phyloP scores from a whole-genome alignment of 2,329 filamentous ascomycete species.

The Colletotrichum simmondsii region DNA sequence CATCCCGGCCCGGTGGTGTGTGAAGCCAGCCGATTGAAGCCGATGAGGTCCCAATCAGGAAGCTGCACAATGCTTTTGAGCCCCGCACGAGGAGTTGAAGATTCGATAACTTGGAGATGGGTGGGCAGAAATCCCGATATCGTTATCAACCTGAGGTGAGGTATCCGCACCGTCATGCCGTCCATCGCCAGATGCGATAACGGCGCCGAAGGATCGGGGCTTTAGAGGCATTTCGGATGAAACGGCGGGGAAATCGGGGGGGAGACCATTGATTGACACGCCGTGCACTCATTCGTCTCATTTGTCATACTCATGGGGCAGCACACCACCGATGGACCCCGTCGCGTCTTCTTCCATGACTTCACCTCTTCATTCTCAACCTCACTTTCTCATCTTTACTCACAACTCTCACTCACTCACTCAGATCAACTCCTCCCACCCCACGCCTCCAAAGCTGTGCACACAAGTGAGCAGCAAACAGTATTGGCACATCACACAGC shows the following conservation, averaged over 20 bases:
- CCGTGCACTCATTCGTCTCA: not conserved
- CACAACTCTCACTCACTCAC: not conserved
- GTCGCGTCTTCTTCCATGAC: not conserved
- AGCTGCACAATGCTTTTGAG: slow-evolving; percentile 10
- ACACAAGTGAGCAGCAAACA: not conserved
- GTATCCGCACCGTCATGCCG: not conserved
- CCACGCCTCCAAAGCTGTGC: not conserved
- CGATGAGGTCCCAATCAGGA: slow-evolving; percentile 11
- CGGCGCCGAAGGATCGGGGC: slow-evolving; percentile 6
- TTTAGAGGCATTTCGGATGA: not conserved
- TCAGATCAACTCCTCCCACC: not conserved
- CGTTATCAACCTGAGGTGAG: not conserved
- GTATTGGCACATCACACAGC: not conserved
- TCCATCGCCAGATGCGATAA: slow-evolving; percentile 14
- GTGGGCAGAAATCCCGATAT: not conserved
- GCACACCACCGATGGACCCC: slow-evolving; percentile 13
- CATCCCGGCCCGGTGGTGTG: not conserved
- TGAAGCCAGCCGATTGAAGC: not conserved
- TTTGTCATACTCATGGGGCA: slow-evolving; percentile 23
- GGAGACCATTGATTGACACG: not conserved
- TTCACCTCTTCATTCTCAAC: not conserved
- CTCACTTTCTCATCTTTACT: not conserved
- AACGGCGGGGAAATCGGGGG: not conserved
- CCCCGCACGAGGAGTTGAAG: not conserved
- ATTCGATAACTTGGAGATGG: not conserved